Conservation (phyloP, 257 asterid genomes). For the Handroanthus guayacan region DNA sequence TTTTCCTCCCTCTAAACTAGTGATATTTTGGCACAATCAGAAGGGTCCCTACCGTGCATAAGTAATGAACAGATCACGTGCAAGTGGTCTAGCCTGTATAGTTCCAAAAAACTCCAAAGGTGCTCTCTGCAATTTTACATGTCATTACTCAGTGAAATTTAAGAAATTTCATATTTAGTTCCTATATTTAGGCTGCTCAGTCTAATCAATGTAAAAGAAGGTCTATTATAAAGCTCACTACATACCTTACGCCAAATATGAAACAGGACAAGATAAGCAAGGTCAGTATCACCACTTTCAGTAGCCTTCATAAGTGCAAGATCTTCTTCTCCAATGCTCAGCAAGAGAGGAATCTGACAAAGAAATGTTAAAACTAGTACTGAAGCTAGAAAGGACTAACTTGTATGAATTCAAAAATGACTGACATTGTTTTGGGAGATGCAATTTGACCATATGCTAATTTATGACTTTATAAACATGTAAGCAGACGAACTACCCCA, state of each 20-base stretch:
- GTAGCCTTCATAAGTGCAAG: slow-evolving; percentile 86
- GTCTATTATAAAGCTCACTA: slow-evolving; percentile 31
- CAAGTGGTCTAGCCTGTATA: slow-evolving; percentile 85
- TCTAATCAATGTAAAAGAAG: slow-evolving; percentile 22
- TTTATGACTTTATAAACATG: slow-evolving; percentile 17
- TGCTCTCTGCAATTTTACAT: slow-evolving; percentile 62
- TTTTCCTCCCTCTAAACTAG: neutral
- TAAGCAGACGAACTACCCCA: slow-evolving; percentile 18
- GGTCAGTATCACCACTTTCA: slow-evolving; percentile 98
- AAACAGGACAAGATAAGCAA: slow-evolving; percentile 91
- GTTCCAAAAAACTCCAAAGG: slow-evolving; percentile 81
- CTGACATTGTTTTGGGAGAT: slow-evolving; percentile 19
- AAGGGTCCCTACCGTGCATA: slow-evolving; percentile 74
- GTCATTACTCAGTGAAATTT: slow-evolving; percentile 29
- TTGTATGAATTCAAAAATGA: slow-evolving; percentile 19
- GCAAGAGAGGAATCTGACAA: slow-evolving; percentile 87
- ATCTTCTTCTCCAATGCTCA: slow-evolving; percentile 97
- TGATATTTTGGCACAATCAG: slow-evolving; percentile 34
- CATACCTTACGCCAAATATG: slow-evolving; percentile 93
- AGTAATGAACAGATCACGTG: slow-evolving; percentile 87
- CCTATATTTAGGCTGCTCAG: slow-evolving; percentile 24
- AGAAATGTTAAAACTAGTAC: slow-evolving; percentile 2
- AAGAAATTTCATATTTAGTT: slow-evolving; percentile 19
- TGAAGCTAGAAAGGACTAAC: slow-evolving; percentile 21
- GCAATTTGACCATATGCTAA: slow-evolving; percentile 10